These are phyloP conservation scores for Schizosaccharomyces japonicus DNA, from an alignment of 805 yeast genomes.

Conservation along the genomic window DNA sequence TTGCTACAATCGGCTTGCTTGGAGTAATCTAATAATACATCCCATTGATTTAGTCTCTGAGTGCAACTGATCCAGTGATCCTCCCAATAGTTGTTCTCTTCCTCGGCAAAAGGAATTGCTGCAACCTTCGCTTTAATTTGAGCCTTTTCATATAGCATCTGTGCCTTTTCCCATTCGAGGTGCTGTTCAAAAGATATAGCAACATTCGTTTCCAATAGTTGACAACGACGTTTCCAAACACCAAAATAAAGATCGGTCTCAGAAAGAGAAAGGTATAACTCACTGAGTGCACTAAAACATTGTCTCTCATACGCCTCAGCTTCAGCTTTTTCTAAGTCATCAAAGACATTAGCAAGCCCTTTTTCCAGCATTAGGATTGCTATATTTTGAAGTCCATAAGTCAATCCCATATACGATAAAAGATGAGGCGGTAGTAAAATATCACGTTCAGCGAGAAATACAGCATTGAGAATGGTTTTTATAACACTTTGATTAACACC, in stretches of 20 bases:
- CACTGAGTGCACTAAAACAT: slow-evolving; percentile 72
- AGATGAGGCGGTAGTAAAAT: slow-evolving; percentile 83
- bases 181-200: slow-evolving; percentile 87
- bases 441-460: slow-evolving; percentile 33
- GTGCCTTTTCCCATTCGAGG: slow-evolving; percentile 85
- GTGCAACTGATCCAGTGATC: slow-evolving; percentile 97
- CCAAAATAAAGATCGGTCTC: slow-evolving; percentile 97
- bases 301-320: slow-evolving; percentile 53
- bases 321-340: neutral
- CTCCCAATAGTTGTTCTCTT: slow-evolving; percentile 92
- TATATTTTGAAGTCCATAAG: slow-evolving; percentile 78
- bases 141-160: slow-evolving; percentile 82
- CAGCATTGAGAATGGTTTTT: slow-evolving; percentile 60
- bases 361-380: slow-evolving; percentile 67
- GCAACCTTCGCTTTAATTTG: slow-evolving; percentile 93
- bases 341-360: slow-evolving; percentile 25
- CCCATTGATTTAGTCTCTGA: slow-evolving; percentile 95
- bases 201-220: slow-evolving; percentile 74
- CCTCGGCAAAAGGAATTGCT: slow-evolving; percentile 78
- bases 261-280: slow-evolving; percentile 64
- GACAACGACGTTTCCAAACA: slow-evolving; percentile 88
- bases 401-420: slow-evolving; percentile 63
- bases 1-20: slow-evolving; percentile 96
- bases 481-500: slow-evolving; percentile 71
- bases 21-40: slow-evolving; percentile 80